Evolutionary conservation across 495 filamentous ascomycete genomes (phyloP).

Genomic region (Penicillium taxi): DNA sequence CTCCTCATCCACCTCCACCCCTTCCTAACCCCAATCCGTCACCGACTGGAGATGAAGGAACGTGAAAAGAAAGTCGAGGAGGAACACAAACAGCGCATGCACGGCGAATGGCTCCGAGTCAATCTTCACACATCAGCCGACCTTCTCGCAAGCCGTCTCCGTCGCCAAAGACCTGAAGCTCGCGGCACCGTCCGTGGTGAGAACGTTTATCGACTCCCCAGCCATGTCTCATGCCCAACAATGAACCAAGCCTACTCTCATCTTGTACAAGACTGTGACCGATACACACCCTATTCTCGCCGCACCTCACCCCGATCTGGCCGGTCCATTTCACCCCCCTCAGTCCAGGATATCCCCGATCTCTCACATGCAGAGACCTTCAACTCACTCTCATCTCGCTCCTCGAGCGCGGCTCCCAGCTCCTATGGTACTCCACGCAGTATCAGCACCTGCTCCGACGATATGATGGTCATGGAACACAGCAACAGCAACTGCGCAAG

Average conservation of each 20-base stretch:
- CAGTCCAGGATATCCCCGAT: conserved; percentile 38
- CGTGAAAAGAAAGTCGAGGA: conserved; percentile 23
- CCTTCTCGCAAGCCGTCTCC: conserved; percentile 34
- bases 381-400: conserved; percentile 41
- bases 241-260: conserved; percentile 27
- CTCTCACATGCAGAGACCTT: conserved; percentile 40
- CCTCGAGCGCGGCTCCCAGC: conserved; percentile 40
- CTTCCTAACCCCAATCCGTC: conserved; percentile 79
- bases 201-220: conserved; percentile 20
- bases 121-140: conserved; percentile 37
- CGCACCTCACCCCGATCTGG: conserved; percentile 28
- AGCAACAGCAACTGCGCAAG: conserved; percentile 25
- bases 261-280: conserved; percentile 24
- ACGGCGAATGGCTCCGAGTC: conserved; percentile 38
- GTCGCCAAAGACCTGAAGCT: conserved; percentile 34
- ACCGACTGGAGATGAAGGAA: conserved; percentile 26
- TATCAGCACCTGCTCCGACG: conserved; percentile 37
- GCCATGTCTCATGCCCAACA: conserved; percentile 29
- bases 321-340: conserved; percentile 45
- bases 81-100: conserved; percentile 28
- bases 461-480: conserved; percentile 29
- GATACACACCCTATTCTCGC: conserved; percentile 32
- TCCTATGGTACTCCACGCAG: conserved; percentile 36
- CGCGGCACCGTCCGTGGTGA: conserved; percentile 19
- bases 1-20: conserved; percentile 79